A percentile compares a stretch with the other conserved stretches of the same genome.
phyloP scores from a whole-genome alignment of 2,329 filamentous ascomycete genomes.

The Cercospora nicotianae region DNA sequence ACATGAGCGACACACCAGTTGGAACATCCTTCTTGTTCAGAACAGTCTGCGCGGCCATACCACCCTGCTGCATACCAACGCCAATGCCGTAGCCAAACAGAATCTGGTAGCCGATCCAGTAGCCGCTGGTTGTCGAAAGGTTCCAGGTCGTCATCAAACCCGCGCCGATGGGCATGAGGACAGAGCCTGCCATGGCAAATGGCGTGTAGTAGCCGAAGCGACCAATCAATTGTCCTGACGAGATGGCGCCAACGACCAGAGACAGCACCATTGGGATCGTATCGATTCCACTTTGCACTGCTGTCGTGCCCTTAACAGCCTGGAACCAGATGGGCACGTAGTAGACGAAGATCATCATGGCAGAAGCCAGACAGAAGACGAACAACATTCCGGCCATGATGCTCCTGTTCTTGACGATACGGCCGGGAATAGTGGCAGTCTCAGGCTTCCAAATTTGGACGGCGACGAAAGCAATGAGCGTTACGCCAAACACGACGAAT shows the following conservation, averaged over 20 bases:
- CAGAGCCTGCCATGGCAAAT: conserved; percentile 42
- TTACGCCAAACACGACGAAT: conserved; percentile 43
- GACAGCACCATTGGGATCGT: conserved; percentile 48
- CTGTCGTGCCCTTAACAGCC: conserved; percentile 48
- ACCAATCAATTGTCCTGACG: conserved; percentile 41
- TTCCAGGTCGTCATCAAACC: conserved; percentile 49
- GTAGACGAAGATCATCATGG: conserved; percentile 48
- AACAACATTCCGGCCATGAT: conserved; percentile 43
- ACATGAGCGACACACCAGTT: conserved; percentile 41
- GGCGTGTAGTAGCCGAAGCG: conserved; percentile 50
- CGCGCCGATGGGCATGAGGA: conserved; percentile 46
- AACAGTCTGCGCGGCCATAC: conserved; percentile 44
- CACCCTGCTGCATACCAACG: conserved; percentile 44
- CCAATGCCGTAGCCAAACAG: conserved; percentile 49
- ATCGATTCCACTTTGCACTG: conserved; percentile 50
- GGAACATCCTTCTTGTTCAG: conserved; percentile 42
- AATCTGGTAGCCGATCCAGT: conserved; percentile 54
- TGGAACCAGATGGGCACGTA: conserved; percentile 51
- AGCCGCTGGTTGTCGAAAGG: conserved; percentile 39
- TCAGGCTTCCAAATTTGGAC: conserved; percentile 46
- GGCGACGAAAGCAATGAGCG: conserved; percentile 43
- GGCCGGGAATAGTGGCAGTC: conserved; percentile 45
- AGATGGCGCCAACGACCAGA: conserved; percentile 42
- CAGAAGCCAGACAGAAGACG: conserved; percentile 43
- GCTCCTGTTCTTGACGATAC: conserved; percentile 47